Evolutionary conservation across 305 asterid species (phyloP).

Genomic region (Ilex paraguariensis): DNA sequence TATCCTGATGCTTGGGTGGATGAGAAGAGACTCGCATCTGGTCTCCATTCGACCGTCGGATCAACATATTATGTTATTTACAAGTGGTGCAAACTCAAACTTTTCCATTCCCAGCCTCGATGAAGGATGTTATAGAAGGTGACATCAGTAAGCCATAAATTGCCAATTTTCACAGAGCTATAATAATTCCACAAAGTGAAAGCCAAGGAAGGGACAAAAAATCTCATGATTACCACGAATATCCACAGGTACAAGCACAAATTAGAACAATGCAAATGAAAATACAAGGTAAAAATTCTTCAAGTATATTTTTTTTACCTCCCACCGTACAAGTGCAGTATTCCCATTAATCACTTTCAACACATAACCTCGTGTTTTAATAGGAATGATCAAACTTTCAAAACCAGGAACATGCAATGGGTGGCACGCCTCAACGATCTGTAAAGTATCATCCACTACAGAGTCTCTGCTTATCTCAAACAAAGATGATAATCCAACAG

Average conservation of each 20-base stretch:
- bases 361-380: slow-evolving; percentile 69
- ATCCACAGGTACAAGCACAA: background rate
- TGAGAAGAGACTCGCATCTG: too few relatives aligned
- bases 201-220: too few relatives aligned
- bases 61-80: too few relatives aligned
- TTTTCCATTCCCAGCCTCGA: too few relatives aligned
- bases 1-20: too few relatives aligned
- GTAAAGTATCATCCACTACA: slow-evolving; percentile 49
- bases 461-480: slow-evolving; percentile 51
- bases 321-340: slow-evolving; percentile 87
- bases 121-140: too few relatives aligned
- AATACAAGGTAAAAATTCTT: slow-evolving; percentile 4
- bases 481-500: slow-evolving; percentile 74
- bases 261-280: slow-evolving; percentile 7
- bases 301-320: slow-evolving; percentile 44
- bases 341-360: slow-evolving; percentile 64
- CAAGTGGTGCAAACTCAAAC: too few relatives aligned
- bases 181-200: too few relatives aligned
- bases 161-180: too few relatives aligned
- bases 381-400: slow-evolving; percentile 82
- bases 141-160: too few relatives aligned
- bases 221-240: too few relatives aligned
- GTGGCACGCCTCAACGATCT: slow-evolving; percentile 45
- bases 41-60: too few relatives aligned
- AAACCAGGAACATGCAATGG: slow-evolving; percentile 63